Conservation (phyloP, 2,329 filamentous ascomycete species). For the Acrocalymma vagum region DNA sequence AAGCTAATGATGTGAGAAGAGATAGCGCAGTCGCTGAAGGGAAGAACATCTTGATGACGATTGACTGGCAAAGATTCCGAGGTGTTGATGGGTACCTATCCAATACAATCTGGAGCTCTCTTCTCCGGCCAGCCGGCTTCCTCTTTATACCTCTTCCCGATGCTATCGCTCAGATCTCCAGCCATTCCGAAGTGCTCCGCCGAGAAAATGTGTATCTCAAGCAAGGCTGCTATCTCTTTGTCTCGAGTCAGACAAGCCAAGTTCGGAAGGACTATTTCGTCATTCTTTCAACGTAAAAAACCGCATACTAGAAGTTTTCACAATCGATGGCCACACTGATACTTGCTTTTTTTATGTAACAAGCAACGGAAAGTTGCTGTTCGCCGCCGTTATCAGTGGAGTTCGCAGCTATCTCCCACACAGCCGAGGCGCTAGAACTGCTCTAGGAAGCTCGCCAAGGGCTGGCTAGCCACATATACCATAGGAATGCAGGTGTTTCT, state of each 20-base stretch:
- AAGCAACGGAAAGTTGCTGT: neutral
- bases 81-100: neutral
- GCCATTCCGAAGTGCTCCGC: too few relatives aligned
- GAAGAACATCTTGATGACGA: conserved; percentile 28
- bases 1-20: conserved; percentile 25
- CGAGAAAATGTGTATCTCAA: too few relatives aligned
- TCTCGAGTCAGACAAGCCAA: conserved; percentile 11
- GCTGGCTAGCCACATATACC: neutral
- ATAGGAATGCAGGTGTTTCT: too few relatives aligned
- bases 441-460: conserved; percentile 14
- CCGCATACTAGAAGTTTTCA: neutral
- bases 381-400: conserved; percentile 16
- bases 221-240: too few relatives aligned
- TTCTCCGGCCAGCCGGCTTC: neutral
- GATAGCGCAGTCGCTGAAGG: conserved; percentile 22
- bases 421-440: conserved; percentile 8
- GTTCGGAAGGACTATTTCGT: conserved; percentile 3
- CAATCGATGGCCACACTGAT: conserved; percentile 5
- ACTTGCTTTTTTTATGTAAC: conserved; percentile 7
- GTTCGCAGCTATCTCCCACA: conserved; percentile 13
- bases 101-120: conserved; percentile 8
- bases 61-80: neutral
- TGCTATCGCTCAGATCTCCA: too few relatives aligned
- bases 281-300: conserved; percentile 13
- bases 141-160: conserved; percentile 13